phyloP scores from a whole-genome alignment of 2,329 filamentous ascomycete species.

The Emmonsiellopsis sp. region DNA sequence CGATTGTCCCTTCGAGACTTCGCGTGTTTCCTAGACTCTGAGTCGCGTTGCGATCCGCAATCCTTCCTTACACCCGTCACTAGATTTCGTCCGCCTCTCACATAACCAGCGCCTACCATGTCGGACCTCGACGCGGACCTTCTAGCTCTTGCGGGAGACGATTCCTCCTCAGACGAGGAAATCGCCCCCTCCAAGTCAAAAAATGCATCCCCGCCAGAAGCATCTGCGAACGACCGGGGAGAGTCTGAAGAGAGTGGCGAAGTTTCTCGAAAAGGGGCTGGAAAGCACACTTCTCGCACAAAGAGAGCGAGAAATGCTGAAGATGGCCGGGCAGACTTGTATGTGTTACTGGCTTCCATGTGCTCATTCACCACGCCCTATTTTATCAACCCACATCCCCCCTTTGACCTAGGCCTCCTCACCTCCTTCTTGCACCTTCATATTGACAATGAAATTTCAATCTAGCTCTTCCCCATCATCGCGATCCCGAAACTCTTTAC shows the following conservation, averaged over 20 bases:
- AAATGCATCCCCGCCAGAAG: conserved; percentile 41
- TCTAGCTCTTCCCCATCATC: conserved; percentile 57
- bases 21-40: neutral
- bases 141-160: conserved; percentile 80
- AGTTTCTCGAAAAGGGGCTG: conserved; percentile 40
- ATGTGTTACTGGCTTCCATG: conserved; percentile 37
- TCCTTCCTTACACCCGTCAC: neutral
- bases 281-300: conserved; percentile 28
- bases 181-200: conserved; percentile 43
- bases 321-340: conserved; percentile 74
- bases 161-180: conserved; percentile 44
- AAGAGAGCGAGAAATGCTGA: conserved; percentile 48
- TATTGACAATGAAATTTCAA: neutral
- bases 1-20: neutral
- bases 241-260: conserved; percentile 34
- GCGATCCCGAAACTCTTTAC: conserved; percentile 60
- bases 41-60: neutral
- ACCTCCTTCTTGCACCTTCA: neutral
- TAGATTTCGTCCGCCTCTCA: conserved; percentile 9
- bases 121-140: conserved; percentile 88
- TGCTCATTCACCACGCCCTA: conserved; percentile 11
- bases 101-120: conserved; percentile 44
- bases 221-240: conserved; percentile 25
- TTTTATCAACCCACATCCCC: conserved; percentile 4
- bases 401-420: neutral